Evolutionary conservation across 768 basidiomycete genomes (phyloP).

Genomic region (Tulasnella sp.): DNA sequence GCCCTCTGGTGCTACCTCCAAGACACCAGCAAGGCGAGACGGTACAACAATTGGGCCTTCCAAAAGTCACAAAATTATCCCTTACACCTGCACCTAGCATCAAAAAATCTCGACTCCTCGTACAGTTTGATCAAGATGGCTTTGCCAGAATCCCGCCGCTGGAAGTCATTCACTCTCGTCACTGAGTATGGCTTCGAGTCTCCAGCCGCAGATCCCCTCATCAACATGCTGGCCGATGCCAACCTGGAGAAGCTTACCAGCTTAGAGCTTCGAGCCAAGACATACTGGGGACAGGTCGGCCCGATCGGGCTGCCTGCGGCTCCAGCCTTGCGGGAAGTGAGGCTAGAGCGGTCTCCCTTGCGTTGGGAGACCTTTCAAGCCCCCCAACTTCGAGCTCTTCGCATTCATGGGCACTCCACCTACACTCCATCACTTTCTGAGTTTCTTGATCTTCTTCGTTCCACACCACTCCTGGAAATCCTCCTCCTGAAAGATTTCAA

Average conservation of each 20-base stretch:
- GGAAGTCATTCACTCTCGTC: background rate
- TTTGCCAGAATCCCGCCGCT: background rate
- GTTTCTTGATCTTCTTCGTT: background rate
- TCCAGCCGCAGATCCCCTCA: background rate
- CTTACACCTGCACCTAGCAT: background rate
- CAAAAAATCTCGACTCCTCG: background rate
- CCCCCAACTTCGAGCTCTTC: background rate
- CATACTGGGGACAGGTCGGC: background rate
- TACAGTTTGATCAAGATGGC: background rate
- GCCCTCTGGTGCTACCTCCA: background rate
- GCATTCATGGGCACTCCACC: background rate
- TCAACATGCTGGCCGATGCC: background rate
- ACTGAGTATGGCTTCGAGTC: background rate
- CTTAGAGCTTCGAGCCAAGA: background rate
- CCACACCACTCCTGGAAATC: background rate
- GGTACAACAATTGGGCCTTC: background rate
- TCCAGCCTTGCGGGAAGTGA: background rate
- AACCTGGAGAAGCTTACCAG: background rate
- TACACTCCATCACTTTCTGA: background rate
- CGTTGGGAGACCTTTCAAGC: background rate
- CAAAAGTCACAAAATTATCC: conserved; percentile 4
- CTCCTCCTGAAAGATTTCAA: background rate
- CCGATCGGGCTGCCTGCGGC: background rate
- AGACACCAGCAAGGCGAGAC: background rate
- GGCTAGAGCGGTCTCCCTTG: background rate